Conservation (phyloP, 257 asterid genomes). For the Solanum dulcamara region DNA sequence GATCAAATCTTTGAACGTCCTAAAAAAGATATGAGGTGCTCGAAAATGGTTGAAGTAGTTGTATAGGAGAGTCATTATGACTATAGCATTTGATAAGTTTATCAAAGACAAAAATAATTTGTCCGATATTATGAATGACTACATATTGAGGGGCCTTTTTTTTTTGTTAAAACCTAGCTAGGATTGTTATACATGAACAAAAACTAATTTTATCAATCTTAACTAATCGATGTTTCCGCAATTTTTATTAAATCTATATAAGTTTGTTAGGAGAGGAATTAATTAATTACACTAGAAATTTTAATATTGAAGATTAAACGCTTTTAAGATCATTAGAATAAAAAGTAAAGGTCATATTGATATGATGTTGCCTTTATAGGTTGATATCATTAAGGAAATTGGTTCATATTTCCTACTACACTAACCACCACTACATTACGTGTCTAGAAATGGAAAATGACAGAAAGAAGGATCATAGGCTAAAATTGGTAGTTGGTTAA, state of each 20-base stretch:
- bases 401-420: neutral
- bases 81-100: neutral
- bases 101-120: neutral
- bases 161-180: neutral
- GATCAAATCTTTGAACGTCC: too few relatives aligned
- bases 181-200: neutral
- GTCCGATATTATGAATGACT: neutral
- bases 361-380: neutral
- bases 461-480: neutral
- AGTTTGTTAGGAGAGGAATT: neutral
- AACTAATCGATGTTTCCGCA: too few relatives aligned
- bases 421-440: neutral
- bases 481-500: neutral
- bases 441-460: neutral
- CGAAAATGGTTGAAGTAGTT: neutral
- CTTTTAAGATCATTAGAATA: neutral
- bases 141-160: neutral
- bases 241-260: neutral
- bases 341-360: neutral
- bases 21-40: neutral
- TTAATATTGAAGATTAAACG: neutral
- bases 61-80: neutral
- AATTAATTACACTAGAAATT: neutral
- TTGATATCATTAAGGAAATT: neutral
- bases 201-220: neutral